Evolutionary conservation across 805 yeast species (phyloP), one percentile per base, ranked within the genome.

Genomic region (Wickerhamiella azymoides): DNA sequence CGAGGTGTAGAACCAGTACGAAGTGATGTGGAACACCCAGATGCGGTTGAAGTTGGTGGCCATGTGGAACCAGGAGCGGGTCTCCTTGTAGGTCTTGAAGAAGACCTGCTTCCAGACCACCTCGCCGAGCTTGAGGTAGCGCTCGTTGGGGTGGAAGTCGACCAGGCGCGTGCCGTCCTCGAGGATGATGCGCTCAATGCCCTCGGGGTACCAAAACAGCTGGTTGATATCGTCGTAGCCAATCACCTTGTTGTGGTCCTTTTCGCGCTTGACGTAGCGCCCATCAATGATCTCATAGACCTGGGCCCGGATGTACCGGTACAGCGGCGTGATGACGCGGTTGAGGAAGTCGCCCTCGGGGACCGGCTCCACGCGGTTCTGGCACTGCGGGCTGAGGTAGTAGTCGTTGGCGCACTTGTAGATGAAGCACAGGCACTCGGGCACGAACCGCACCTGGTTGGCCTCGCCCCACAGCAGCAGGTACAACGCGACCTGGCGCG

Each of bases 161-260:
- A 88, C 84, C 56, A 92, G 71, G 63, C 95, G 79, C 16, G 94
- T 72, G 54, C 95, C 96, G 62, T 92, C 97, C 62, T 82, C 92
- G 58, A 89, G 76, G 43, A 80, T 75, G 57, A 92, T 88, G 67
- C 92, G 80, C 49, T 93, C 80, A 54, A 92, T 83, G 73, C 98
- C 99, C 69, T 93, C 97, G 40, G 97, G 96, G 68, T 93, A 92
- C 99, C 99, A 92, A 69, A 93, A 92, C 57, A 92, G 74, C 72
- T 92, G 99, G 67, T 92, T 92, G 50, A 92, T 94, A 71, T 92
- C 99, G 70, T 92, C 99, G 65, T 92, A 92, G 65, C 98, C 72
- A 45, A 68, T 64, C 45, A 78, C 67, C 52, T 72, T 59, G 60
- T 69, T 59, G 67, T 78, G 92, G 63, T 84, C 92, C 54, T 72